These are phyloP conservation scores for Geum urbanum DNA, from an alignment of 306 rosid species.

Conservation along the genomic window DNA sequence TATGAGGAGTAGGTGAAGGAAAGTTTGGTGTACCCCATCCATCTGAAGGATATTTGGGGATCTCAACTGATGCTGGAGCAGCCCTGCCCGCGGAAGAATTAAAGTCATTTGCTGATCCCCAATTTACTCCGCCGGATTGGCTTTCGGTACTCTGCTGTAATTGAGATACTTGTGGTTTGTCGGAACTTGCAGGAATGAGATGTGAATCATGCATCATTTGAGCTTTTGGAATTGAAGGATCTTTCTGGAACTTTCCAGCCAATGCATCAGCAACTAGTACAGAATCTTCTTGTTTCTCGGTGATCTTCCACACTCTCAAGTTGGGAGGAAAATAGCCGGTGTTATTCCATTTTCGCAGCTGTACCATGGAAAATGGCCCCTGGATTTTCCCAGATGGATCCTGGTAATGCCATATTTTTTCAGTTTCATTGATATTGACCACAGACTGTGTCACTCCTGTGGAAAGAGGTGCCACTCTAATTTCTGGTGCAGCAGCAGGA, in stretches of 20 bases:
- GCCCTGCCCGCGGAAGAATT: constrained; percentile 39
- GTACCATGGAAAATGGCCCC: constrained; percentile 93
- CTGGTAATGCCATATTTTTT: constrained; percentile 81
- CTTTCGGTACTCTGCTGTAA: constrained; percentile 48
- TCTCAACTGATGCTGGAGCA: constrained; percentile 49
- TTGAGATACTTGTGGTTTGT: constrained; percentile 45
- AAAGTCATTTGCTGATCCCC: constrained; percentile 42
- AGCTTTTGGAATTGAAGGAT: constrained; percentile 43
- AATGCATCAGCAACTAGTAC: constrained; percentile 68
- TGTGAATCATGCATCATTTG: constrained; percentile 44
- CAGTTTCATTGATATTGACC: constrained; percentile 60
- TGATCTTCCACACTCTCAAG: constrained; percentile 69
- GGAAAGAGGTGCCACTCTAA: constrained; percentile 42
- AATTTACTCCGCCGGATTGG: constrained; percentile 42
- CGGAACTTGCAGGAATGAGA: constrained; percentile 37
- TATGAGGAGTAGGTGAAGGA: constrained; percentile 96
- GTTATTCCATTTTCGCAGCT: constrained; percentile 87
- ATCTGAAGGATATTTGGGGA: constrained; percentile 55
- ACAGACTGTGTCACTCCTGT: constrained; percentile 38
- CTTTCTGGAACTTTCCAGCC: constrained; percentile 64
- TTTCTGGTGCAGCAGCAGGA: constrained; percentile 34
- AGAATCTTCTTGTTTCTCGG: constrained; percentile 63
- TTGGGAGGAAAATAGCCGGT: constrained; percentile 93
- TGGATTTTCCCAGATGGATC: constrained; percentile 98
- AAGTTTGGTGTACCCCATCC: constrained; percentile 71